These are phyloP conservation scores for Alternaria angustiovoidea DNA, from an alignment of 2,329 filamentous ascomycete species.

Conservation along the genomic window DNA sequence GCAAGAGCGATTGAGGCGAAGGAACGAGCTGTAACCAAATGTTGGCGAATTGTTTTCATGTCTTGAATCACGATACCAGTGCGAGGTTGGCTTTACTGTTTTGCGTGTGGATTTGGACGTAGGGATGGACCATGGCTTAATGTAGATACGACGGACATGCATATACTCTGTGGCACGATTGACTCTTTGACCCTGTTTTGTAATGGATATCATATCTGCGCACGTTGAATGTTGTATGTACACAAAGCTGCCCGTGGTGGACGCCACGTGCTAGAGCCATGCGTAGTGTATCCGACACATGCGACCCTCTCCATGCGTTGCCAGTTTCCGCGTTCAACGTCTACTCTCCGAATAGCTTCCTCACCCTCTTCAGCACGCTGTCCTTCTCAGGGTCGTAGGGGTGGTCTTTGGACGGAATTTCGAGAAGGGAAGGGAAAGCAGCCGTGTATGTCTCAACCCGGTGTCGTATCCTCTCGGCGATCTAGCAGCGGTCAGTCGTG, in stretches of 20 bases:
- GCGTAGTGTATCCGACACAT: background rate
- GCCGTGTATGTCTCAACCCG: slow-evolving; percentile 91
- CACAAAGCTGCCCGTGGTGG: background rate
- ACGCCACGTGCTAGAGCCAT: background rate
- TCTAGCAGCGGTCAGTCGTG: slow-evolving; percentile 59
- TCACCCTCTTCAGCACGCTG: slow-evolving; percentile 89
- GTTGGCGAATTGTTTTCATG: background rate
- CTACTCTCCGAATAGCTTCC: slow-evolving; percentile 76
- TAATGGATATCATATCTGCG: slow-evolving; percentile 2
- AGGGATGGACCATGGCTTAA: slow-evolving; percentile 19
- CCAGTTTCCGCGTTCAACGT: background rate
- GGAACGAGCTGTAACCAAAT: slow-evolving; percentile 42
- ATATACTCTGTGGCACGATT: background rate
- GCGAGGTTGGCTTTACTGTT: slow-evolving; percentile 18
- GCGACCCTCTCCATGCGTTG: background rate
- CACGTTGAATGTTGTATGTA: background rate
- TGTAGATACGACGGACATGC: slow-evolving; percentile 32
- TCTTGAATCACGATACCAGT: slow-evolving; percentile 30
- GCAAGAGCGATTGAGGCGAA: slow-evolving; percentile 36
- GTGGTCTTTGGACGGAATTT: slow-evolving; percentile 98
- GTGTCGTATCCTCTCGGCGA: slow-evolving; percentile 92
- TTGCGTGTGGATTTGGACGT: background rate
- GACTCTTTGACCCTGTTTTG: background rate
- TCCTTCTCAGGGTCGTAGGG: slow-evolving; percentile 99
- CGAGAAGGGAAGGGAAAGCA: slow-evolving; percentile 93